Evolutionary conservation across 768 basidiomycete genomes (phyloP).

Genomic region (Lactarius tabidus): DNA sequence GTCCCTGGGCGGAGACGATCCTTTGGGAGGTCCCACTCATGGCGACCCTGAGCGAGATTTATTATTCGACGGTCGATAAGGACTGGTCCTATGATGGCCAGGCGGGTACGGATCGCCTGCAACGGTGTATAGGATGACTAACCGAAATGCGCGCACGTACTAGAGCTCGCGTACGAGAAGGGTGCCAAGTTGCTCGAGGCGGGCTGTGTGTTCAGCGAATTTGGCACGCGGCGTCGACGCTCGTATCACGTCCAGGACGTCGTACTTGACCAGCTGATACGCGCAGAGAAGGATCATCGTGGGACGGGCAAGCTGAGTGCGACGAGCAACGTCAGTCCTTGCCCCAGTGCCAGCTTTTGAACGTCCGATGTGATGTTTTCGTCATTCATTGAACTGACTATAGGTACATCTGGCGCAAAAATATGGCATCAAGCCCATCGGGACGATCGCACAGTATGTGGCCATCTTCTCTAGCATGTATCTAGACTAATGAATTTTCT

Average conservation of each 20-base stretch:
- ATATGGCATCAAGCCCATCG: constrained; percentile 60
- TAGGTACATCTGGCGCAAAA: constrained; percentile 84
- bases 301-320: constrained; percentile 60
- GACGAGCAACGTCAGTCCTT: constrained; percentile 82
- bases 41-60: constrained; percentile 86
- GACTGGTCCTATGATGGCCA: constrained; percentile 89
- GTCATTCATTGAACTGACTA: constrained; percentile 1
- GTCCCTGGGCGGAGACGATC: constrained; percentile 80
- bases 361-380: background rate
- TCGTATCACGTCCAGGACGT: constrained; percentile 73
- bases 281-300: constrained; percentile 52
- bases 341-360: background rate
- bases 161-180: constrained; percentile 74
- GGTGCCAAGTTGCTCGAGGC: constrained; percentile 56
- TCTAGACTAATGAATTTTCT: background rate
- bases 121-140: background rate
- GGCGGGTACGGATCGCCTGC: constrained; percentile 46
- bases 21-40: constrained; percentile 96
- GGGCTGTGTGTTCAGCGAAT: constrained; percentile 76
- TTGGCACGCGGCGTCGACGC: constrained; percentile 80
- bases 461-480: constrained; percentile 20
- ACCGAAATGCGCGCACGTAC: background rate
- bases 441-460: constrained; percentile 82
- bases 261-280: constrained; percentile 63
- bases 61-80: constrained; percentile 67